Evolutionary conservation across 176 grass and related monocot genomes (phyloP).

Genomic region (Canna indica): DNA sequence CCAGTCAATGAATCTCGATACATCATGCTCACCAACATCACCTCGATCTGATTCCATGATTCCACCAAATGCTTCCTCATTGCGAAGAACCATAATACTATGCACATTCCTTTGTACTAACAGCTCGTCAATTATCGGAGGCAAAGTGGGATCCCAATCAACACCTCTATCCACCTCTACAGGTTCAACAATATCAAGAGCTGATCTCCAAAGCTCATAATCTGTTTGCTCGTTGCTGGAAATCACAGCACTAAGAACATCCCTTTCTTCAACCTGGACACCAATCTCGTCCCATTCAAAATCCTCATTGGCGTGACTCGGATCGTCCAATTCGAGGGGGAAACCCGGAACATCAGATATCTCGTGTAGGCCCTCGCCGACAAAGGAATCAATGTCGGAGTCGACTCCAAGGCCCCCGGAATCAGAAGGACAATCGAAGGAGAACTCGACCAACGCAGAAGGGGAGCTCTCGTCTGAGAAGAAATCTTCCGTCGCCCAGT

Average conservation of each 20-base stretch:
- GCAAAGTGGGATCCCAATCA: constrained; percentile 63
- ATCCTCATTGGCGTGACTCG: constrained; percentile 1
- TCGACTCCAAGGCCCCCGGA: no score
- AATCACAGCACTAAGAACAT: constrained; percentile 36
- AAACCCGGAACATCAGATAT: constrained; percentile 10
- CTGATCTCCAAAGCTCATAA: not conserved
- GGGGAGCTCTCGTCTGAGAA: no score
- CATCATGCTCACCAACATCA: no score
- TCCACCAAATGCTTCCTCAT: no score
- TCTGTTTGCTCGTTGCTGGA: no score
- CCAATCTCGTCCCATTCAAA: constrained; percentile 29
- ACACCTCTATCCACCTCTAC: constrained; percentile 24
- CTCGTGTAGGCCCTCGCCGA: not conserved
- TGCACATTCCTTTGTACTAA: no score
- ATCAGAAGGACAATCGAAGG: no score
- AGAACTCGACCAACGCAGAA: no score
- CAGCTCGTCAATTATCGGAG: constrained; percentile 44
- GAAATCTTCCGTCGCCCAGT: constrained; percentile 1
- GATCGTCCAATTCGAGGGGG: constrained; percentile 48
- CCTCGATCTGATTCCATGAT: no score
- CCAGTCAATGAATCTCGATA: no score
- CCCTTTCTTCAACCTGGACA: constrained; percentile 9
- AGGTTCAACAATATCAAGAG: constrained; percentile 6
- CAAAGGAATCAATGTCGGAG: not conserved
- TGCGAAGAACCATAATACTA: no score